Evolutionary conservation across 352 stramenopile genomes (phyloP).

Genomic region (Globisporangium polare): DNA sequence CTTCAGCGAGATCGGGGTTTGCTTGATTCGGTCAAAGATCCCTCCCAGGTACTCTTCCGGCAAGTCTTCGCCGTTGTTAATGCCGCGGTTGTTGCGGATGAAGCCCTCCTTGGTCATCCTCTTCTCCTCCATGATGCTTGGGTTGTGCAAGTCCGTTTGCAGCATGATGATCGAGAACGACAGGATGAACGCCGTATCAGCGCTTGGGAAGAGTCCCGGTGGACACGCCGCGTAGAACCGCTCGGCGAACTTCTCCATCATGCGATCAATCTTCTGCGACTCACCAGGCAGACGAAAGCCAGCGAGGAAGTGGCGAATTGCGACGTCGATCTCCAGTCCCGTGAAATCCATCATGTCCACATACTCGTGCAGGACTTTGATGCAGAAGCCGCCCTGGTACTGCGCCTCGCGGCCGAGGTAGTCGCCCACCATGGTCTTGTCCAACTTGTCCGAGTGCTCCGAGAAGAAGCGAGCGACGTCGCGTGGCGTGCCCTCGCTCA

Average conservation of each 20-base stretch:
- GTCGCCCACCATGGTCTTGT: slow-evolving; percentile 97
- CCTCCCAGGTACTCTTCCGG: slow-evolving; percentile 89
- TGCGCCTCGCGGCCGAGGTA: slow-evolving; percentile 96
- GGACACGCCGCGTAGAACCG: slow-evolving; percentile 72
- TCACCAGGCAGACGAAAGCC: slow-evolving; percentile 98
- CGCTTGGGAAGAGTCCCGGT: slow-evolving; percentile 89
- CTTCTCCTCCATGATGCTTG: slow-evolving; percentile 95
- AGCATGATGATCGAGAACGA: slow-evolving; percentile 92
- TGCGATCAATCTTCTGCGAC: slow-evolving; percentile 99
- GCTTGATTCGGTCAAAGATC: slow-evolving; percentile 97
- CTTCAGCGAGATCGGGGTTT: slow-evolving; percentile 94
- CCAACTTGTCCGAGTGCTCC: slow-evolving; percentile 89
- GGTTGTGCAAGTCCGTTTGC: slow-evolving; percentile 98
- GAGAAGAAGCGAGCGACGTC: slow-evolving; percentile 95
- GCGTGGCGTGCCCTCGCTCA: slow-evolving; percentile 87
- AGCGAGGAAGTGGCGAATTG: slow-evolving; percentile 96
- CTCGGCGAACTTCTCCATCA: slow-evolving; percentile 99
- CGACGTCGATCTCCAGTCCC: slow-evolving; percentile 94
- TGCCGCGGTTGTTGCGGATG: slow-evolving; percentile 96
- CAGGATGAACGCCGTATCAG: slow-evolving; percentile 98
- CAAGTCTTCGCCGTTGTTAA: slow-evolving; percentile 95
- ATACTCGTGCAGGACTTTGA: slow-evolving; percentile 95
- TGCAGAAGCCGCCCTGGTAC: slow-evolving; percentile 91
- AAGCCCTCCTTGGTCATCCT: slow-evolving; percentile 98
- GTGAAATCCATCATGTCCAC: slow-evolving; percentile 96